These are phyloP conservation scores for Penicillium cataractarum DNA, from an alignment of 495 filamentous ascomycete species.

Conservation along the genomic window DNA sequence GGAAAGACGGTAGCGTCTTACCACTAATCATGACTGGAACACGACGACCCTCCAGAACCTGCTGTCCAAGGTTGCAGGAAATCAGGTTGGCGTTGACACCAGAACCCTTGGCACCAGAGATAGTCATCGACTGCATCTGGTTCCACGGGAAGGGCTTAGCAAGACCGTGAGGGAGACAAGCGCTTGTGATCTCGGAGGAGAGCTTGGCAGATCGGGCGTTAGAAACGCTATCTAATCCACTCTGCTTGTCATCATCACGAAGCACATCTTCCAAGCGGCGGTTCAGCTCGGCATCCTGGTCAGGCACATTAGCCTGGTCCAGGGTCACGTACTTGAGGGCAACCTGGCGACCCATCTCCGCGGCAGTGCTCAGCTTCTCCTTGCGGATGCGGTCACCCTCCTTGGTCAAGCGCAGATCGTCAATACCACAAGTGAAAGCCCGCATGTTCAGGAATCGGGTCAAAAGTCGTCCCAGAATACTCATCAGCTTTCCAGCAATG, in stretches of 20 bases:
- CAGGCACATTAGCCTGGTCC: constrained; percentile 57
- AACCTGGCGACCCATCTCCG: constrained; percentile 77
- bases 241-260: constrained; percentile 87
- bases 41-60: constrained; percentile 91
- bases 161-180: constrained; percentile 79
- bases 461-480: constrained; percentile 84
- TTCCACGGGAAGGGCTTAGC: constrained; percentile 94
- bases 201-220: constrained; percentile 71
- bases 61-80: constrained; percentile 96
- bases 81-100: constrained; percentile 95
- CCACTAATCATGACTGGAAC: constrained; percentile 98
- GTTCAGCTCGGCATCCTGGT: constrained; percentile 69
- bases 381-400: constrained; percentile 74
- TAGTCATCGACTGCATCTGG: constrained; percentile 99
- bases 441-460: constrained; percentile 91
- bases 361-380: constrained; percentile 68
- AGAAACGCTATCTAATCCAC: constrained; percentile 81
- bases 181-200: constrained; percentile 75
- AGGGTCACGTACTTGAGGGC: constrained; percentile 93
- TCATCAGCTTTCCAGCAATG: constrained; percentile 80
- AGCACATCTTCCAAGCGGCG: constrained; percentile 85
- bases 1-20: constrained; percentile 94
- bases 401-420: constrained; percentile 85
- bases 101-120: constrained; percentile 92
- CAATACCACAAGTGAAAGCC: constrained; percentile 96